Percentiles rank a stretch among this genome's conserved stretches.
Evolutionary conservation across 495 filamentous ascomycete genomes (phyloP).

Genomic region (Hypoxylon crocopeplum): DNA sequence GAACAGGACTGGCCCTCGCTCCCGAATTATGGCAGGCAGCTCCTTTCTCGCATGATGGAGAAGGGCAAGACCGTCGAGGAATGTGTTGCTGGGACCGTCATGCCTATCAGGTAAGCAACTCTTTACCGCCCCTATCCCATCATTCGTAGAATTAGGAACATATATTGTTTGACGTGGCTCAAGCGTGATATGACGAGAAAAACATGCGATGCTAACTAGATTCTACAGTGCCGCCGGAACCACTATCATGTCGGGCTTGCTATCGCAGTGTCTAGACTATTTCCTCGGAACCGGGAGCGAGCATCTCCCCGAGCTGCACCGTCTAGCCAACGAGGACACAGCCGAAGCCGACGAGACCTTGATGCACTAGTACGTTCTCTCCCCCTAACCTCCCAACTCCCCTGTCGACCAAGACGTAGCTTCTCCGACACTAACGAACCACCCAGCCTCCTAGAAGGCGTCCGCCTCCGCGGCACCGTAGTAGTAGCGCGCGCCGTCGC

Average conservation of each 20-base stretch:
- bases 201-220: too few species aligned
- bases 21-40: slow-evolving; percentile 69
- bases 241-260: slow-evolving; percentile 47
- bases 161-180: too few species aligned
- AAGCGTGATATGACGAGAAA: too few species aligned
- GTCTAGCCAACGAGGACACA: slow-evolving; percentile 48
- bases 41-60: slow-evolving; percentile 68
- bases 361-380: slow-evolving; percentile 37
- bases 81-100: slow-evolving; percentile 68
- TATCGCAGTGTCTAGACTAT: slow-evolving; percentile 75
- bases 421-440: too few species aligned
- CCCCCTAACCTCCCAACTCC: not conserved
- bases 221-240: slow-evolving; percentile 15
- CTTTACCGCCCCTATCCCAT: not conserved
- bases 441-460: slow-evolving; percentile 61
- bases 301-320: slow-evolving; percentile 63
- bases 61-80: slow-evolving; percentile 64
- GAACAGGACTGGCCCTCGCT: slow-evolving; percentile 53
- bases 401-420: too few species aligned
- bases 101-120: slow-evolving; percentile 56
- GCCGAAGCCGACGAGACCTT: slow-evolving; percentile 37
- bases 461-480: slow-evolving; percentile 67
- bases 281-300: slow-evolving; percentile 64
- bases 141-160: too few species aligned
- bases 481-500: slow-evolving; percentile 58